Conservation (phyloP, 2,329 filamentous ascomycete species). For the Didymellaceae sp. region DNA sequence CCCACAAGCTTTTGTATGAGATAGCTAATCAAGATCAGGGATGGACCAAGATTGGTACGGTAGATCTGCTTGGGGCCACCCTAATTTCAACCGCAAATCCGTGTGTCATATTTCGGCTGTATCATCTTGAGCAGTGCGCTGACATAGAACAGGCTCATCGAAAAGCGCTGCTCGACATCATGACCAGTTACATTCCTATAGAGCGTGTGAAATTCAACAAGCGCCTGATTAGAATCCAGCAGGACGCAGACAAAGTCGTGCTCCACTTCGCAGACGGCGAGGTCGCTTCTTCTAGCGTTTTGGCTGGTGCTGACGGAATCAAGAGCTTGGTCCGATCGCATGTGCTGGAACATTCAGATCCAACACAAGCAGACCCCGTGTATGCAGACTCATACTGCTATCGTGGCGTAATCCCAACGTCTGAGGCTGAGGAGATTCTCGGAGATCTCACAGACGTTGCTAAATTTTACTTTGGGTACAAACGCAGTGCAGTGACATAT, state of each 20-base stretch:
- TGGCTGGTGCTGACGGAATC: conserved; percentile 59
- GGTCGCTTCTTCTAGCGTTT: conserved; percentile 41
- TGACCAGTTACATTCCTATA: conserved; percentile 54
- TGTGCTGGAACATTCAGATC: conserved; percentile 24
- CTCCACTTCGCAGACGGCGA: conserved; percentile 47
- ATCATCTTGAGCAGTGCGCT: neutral
- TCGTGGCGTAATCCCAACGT: conserved; percentile 42
- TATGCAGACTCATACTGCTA: conserved; percentile 40
- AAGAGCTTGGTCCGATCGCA: conserved; percentile 40
- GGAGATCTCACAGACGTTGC: conserved; percentile 39
- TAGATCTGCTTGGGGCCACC: conserved; percentile 13
- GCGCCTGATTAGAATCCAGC: conserved; percentile 34
- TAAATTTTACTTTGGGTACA: conserved; percentile 37
- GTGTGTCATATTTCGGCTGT: neutral
- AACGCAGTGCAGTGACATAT: conserved; percentile 29
- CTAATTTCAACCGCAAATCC: conserved; percentile 2
- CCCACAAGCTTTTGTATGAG: too few relatives aligned
- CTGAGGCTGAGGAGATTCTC: conserved; percentile 48
- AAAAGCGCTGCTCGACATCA: conserved; percentile 53
- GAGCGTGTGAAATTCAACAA: conserved; percentile 39
- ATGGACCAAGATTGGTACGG: conserved; percentile 13
- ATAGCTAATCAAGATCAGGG: conserved; percentile 4
- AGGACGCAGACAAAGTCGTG: conserved; percentile 46
- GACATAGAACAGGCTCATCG: conserved; percentile 44
- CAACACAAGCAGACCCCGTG: conserved; percentile 27